These are phyloP conservation scores for Auriscalpium microsporum DNA, from an alignment of 768 basidiomycete genomes.

Conservation along the genomic window DNA sequence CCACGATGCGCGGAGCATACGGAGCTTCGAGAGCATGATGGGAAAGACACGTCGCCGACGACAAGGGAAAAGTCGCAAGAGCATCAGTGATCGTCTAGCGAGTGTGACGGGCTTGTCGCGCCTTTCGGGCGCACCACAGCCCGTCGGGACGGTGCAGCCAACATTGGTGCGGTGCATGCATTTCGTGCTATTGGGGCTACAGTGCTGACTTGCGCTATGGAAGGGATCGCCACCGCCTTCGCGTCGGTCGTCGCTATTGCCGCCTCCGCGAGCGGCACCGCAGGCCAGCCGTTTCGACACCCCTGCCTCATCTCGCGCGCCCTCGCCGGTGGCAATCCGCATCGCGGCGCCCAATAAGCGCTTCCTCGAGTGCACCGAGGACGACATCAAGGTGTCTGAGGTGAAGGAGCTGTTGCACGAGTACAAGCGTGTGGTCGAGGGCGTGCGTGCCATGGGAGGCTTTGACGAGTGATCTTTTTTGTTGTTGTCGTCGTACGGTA, in stretches of 20 bases:
- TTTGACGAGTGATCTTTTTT: conserved; percentile 29
- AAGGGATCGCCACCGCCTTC: conserved; percentile 31
- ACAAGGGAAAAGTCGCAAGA: conserved; percentile 42
- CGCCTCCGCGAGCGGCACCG: conserved; percentile 13
- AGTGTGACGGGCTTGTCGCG: conserved; percentile 55
- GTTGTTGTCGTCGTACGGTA: no score
- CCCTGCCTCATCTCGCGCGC: conserved; percentile 30
- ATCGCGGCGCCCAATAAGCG: conserved; percentile 57
- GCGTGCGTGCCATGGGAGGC: conserved; percentile 49
- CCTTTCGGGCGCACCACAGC: conserved; percentile 22
- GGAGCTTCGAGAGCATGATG: conserved; percentile 86
- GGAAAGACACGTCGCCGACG: conserved; percentile 23
- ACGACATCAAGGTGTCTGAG: conserved; percentile 76
- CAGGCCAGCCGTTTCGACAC: conserved; percentile 28
- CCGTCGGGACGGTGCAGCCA: conserved; percentile 1
- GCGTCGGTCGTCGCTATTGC: conserved; percentile 33
- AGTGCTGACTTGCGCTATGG: not conserved
- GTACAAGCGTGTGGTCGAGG: conserved; percentile 72
- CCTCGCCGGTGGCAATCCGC: conserved; percentile 32
- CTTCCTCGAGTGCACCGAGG: conserved; percentile 64
- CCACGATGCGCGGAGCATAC: conserved; percentile 65
- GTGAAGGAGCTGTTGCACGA: conserved; percentile 73
- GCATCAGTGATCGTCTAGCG: conserved; percentile 75
- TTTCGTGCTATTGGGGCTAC: not conserved
- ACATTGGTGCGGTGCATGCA: not conserved